phyloP scores from a whole-genome alignment of 2,329 filamentous ascomycete genomes.

The Fusarium citri region DNA sequence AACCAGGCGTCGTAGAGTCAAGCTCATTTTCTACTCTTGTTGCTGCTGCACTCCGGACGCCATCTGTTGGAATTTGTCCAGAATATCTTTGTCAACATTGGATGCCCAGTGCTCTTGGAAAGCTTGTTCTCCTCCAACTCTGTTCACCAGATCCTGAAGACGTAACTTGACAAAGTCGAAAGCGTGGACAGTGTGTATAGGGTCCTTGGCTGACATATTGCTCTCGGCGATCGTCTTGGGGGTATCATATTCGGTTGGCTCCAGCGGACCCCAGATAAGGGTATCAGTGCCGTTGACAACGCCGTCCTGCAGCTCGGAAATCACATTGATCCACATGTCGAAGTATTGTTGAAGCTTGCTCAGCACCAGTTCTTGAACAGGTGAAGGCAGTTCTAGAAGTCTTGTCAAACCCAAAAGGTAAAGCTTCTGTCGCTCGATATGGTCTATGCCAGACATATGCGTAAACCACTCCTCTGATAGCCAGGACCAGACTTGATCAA shows the following conservation, averaged over 20 bases:
- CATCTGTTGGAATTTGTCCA: conserved; percentile 68
- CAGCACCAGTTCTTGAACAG: conserved; percentile 68
- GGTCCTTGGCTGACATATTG: conserved; percentile 68
- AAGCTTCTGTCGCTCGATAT: conserved; percentile 75
- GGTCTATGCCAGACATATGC: conserved; percentile 75
- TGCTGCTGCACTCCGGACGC: conserved; percentile 41
- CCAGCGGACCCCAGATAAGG: conserved; percentile 60
- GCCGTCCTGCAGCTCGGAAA: conserved; percentile 74
- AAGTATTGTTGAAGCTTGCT: conserved; percentile 77
- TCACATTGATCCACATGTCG: conserved; percentile 77
- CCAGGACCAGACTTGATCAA: conserved; percentile 69
- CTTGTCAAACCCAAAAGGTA: conserved; percentile 79
- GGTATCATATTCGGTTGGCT: conserved; percentile 65
- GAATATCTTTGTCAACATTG: conserved; percentile 80
- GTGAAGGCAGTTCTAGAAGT: conserved; percentile 72
- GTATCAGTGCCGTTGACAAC: conserved; percentile 63
- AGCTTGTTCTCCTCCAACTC: conserved; percentile 70
- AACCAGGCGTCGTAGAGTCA: neutral
- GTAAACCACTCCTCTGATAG: conserved; percentile 74
- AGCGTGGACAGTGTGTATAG: conserved; percentile 74
- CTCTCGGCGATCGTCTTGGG: conserved; percentile 66
- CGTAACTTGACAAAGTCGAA: conserved; percentile 73
- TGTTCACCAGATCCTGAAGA: conserved; percentile 68
- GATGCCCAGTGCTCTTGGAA: conserved; percentile 77
- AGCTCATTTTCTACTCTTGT: neutral